Evolutionary conservation across 768 basidiomycete genomes (phyloP).

Genomic region (Amanita thiersii): DNA sequence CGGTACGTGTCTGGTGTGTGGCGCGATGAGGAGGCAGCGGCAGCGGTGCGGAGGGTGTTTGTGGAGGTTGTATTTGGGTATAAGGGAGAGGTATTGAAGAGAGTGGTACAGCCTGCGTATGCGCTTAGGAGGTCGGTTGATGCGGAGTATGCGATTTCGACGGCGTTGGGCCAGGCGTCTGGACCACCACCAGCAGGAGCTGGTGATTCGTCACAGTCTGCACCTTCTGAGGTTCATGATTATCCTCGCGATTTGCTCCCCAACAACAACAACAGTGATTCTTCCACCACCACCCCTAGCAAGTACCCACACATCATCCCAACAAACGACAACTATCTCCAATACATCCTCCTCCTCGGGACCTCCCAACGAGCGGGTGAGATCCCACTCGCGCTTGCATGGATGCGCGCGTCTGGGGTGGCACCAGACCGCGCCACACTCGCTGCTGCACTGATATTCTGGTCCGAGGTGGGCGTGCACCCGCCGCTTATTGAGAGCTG

Average conservation of each 20-base stretch:
- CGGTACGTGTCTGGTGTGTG: constrained; percentile 33
- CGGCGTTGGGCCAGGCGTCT: no score
- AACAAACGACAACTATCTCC: constrained; percentile 41
- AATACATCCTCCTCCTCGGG: constrained; percentile 58
- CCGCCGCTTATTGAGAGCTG: constrained; percentile 49
- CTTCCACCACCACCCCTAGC: constrained; percentile 7
- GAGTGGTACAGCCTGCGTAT: constrained; percentile 27
- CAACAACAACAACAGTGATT: neutral
- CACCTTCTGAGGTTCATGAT: no score
- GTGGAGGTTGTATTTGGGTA: constrained; percentile 48
- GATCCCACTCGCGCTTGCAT: constrained; percentile 59
- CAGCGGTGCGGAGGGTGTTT: constrained; percentile 46
- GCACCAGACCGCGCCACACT: constrained; percentile 48
- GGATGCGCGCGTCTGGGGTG: constrained; percentile 62
- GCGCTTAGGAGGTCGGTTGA: constrained; percentile 21
- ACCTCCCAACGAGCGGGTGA: constrained; percentile 39
- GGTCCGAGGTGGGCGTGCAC: constrained; percentile 61
- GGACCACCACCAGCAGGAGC: no score
- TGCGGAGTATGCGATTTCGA: constrained; percentile 12
- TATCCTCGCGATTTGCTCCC: no score
- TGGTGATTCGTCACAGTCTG: no score
- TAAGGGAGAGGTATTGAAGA: constrained; percentile 22
- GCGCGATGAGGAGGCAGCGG: constrained; percentile 35
- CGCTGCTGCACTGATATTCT: constrained; percentile 56
- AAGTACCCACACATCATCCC: constrained; percentile 28